A percentile compares a stretch with the other conserved stretches of the same genome.
phyloP scores from a whole-genome alignment of 2,329 filamentous ascomycete species.

The Ambrosiella cleistominuta region DNA sequence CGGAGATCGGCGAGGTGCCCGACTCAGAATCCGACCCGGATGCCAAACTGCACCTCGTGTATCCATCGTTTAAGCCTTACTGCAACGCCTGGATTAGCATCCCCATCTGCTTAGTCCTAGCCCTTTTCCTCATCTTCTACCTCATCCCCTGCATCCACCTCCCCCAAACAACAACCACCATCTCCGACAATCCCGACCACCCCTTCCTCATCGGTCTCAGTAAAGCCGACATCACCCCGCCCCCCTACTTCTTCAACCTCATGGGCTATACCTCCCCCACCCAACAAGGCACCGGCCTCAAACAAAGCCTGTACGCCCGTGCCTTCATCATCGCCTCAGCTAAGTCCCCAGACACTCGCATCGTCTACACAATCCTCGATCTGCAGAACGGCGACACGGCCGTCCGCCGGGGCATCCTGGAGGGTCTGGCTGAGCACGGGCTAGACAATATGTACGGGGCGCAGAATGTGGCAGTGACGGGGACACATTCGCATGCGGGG shows the following conservation, averaged over 20 bases:
- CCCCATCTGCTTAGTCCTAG: too few relatives aligned
- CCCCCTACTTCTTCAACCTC: constrained; percentile 77
- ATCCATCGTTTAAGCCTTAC: too few relatives aligned
- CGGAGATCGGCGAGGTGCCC: too few relatives aligned
- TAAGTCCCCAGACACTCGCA: constrained; percentile 47
- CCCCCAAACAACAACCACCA: not conserved
- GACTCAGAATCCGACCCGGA: too few relatives aligned
- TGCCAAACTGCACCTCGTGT: too few relatives aligned
- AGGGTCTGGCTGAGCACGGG: constrained; percentile 50
- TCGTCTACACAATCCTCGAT: constrained; percentile 79
- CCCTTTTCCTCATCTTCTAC: not conserved
- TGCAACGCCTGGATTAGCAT: too few relatives aligned
- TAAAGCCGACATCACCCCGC: constrained; percentile 45
- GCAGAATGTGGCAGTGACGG: constrained; percentile 74
- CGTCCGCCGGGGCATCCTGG: constrained; percentile 68
- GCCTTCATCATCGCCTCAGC: constrained; percentile 72
- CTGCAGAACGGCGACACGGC: constrained; percentile 79
- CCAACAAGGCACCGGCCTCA: constrained; percentile 66
- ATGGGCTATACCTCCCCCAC: constrained; percentile 82
- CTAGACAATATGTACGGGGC: constrained; percentile 56
- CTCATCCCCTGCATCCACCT: not conserved
- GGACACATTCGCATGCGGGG: constrained; percentile 83
- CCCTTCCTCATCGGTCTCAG: constrained; percentile 36
- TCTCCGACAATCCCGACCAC: not conserved
- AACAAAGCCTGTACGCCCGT: constrained; percentile 74